Base-by-base conservation (phyloP, 176 grass and related monocot genomes). In the Rhynchospora tenuis region DNA sequence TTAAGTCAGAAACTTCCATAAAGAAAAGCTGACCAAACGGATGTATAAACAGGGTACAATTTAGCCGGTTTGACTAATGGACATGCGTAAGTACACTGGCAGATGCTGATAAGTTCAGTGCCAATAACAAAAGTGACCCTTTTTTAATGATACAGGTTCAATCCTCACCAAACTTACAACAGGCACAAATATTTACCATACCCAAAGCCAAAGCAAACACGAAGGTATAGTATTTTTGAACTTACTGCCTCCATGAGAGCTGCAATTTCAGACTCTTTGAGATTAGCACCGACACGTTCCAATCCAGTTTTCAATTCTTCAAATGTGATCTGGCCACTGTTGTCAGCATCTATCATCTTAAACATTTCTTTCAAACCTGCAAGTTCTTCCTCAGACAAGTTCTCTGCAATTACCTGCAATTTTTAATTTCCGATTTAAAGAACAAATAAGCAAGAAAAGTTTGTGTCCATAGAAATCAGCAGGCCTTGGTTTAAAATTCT, bases 311-410 rank as follows among this genome's bases (percentile, higher is more conserved):
- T 97, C 66, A 97, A 83, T 89, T 98, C 92, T 73, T 98, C 90
- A 81, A 91, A 86, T n/a, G 95, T 94, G 73, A 98, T 98, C 15
- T 98, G 90, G 22, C 95, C 95, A 88, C 95, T 98, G 78, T 98
- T 94, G 48, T 98, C 95, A 78, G 89, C 86, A 74, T 98, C 95
- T 42, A 98, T 85, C 95, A 98, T 98, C 88, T 93, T 94, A 83
- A 98, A 98, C 92, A 94, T 94, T 80, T 98, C 92, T 84, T 75
- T 93, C 87, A 98, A 86, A 81, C 95, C 95, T 64, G 92, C 95
- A 83, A 98, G 92, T 86, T 98, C 95, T 85, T 98, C 95, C 71
- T 98, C 95, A 2, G 95, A 98, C 19, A 98, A 76, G 78, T 66
- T 98, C 83, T 94, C 90, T 26, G 95, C 95, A 90, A 98, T 98